Evolutionary conservation across 2,329 filamentous ascomycete genomes (phyloP).

Genomic region (Colletotrichum higginsianum): DNA sequence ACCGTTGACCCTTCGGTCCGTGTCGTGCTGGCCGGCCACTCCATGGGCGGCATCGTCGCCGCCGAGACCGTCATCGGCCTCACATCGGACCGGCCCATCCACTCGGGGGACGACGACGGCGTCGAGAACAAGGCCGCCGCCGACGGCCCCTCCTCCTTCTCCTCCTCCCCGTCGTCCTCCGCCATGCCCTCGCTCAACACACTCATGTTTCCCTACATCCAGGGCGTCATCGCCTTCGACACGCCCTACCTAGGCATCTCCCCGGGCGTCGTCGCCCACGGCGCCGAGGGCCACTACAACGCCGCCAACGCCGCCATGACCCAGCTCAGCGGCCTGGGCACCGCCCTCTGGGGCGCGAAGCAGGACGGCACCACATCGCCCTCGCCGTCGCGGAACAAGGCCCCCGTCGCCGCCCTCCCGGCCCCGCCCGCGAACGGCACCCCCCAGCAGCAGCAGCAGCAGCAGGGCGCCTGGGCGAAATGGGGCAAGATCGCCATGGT

Average conservation of each 20-base stretch:
- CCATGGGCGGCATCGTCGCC: slow-evolving; percentile 94
- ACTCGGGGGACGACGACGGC: slow-evolving; percentile 61
- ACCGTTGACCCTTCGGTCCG: slow-evolving; percentile 89
- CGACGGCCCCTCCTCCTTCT: slow-evolving; percentile 44
- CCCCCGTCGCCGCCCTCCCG: slow-evolving; percentile 53
- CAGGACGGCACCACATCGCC: slow-evolving; percentile 50
- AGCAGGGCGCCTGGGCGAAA: slow-evolving; percentile 72
- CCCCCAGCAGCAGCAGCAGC: slow-evolving; percentile 50
- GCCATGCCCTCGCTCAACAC: slow-evolving; percentile 60
- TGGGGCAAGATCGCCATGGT: slow-evolving; percentile 91
- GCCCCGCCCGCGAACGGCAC: slow-evolving; percentile 53
- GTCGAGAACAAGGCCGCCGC: slow-evolving; percentile 51
- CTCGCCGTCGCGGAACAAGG: slow-evolving; percentile 51
- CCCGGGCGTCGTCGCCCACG: slow-evolving; percentile 86
- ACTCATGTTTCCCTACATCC: slow-evolving; percentile 94
- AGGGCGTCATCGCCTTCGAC: slow-evolving; percentile 92
- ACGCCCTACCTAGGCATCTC: slow-evolving; percentile 91
- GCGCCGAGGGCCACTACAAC: slow-evolving; percentile 88
- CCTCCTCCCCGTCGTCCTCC: too few relatives aligned
- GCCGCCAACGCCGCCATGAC: slow-evolving; percentile 79
- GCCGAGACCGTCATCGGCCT: slow-evolving; percentile 88
- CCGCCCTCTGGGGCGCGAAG: slow-evolving; percentile 75
- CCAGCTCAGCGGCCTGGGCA: slow-evolving; percentile 75
- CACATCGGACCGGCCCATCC: slow-evolving; percentile 68
- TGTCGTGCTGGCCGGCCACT: slow-evolving; percentile 87